phyloP scores from a whole-genome alignment of 371 early-diverging fungal genomes.

The Mortierella polycephala region DNA sequence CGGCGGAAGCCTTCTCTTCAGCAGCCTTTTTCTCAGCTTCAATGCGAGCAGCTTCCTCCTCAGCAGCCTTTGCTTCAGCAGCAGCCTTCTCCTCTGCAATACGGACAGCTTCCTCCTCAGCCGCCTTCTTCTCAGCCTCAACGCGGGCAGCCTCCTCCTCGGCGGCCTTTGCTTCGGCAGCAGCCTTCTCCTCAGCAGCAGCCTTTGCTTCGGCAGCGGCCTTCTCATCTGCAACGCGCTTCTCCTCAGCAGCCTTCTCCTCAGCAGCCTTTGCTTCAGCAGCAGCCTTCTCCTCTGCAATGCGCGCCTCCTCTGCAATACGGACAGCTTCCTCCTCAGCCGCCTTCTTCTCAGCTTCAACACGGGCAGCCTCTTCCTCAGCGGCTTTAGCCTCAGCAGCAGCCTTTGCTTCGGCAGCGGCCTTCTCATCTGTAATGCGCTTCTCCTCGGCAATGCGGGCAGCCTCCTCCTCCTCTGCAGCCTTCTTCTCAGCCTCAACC shows the following conservation, averaged over 20 bases:
- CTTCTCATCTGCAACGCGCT: conserved; percentile 59
- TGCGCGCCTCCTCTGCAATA: conserved; percentile 44
- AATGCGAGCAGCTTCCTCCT: conserved; percentile 53
- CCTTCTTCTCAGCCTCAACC: conserved; percentile 3
- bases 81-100: conserved; percentile 57
- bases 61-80: conserved; percentile 56
- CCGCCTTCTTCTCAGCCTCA: conserved; percentile 45
- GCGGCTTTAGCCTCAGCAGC: conserved; percentile 38
- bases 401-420: conserved; percentile 30
- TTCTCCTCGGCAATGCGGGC: not conserved
- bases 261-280: conserved; percentile 58
- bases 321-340: conserved; percentile 10
- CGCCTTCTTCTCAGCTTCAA: conserved; percentile 17
- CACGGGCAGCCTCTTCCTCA: conserved; percentile 46
- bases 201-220: conserved; percentile 57
- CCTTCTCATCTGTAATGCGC: conserved; percentile 58
- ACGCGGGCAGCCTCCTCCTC: conserved; percentile 42
- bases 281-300: conserved; percentile 60
- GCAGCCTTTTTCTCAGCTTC: conserved; percentile 46
- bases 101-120: conserved; percentile 52
- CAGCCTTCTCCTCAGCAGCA: conserved; percentile 41
- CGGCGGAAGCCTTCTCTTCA: conserved; percentile 54
- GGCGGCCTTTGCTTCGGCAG: conserved; percentile 6
- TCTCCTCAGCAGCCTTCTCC: conserved; percentile 63
- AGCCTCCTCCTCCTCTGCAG: conserved; percentile 14